Evolutionary conservation across 441 rosid genomes (phyloP).

Genomic region (Gossypium lobatum): DNA sequence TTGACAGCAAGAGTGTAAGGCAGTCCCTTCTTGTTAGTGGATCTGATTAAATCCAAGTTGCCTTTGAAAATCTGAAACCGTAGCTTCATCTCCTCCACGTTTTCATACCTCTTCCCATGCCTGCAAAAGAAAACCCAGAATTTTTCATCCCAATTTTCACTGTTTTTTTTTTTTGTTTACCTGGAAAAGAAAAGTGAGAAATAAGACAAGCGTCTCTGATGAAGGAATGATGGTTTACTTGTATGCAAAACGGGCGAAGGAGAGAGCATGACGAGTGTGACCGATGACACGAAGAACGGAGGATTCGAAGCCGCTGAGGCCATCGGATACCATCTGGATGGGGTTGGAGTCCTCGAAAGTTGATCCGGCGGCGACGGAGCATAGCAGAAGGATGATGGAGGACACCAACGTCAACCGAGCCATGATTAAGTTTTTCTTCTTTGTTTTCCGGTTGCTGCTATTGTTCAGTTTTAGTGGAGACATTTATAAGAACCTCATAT

Average conservation of each 20-base stretch:
- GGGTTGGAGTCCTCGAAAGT: slow-evolving; percentile 21
- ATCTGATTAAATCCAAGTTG: slow-evolving; percentile 68
- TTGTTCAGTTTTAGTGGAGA: neutral
- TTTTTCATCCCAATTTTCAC: neutral
- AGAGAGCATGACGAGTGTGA: slow-evolving; percentile 49
- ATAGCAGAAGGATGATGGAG: slow-evolving; percentile 15
- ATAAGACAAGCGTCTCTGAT: neutral
- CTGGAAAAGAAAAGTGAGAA: neutral
- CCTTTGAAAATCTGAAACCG: slow-evolving; percentile 67
- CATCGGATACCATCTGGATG: slow-evolving; percentile 61
- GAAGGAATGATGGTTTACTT: slow-evolving; percentile 30
- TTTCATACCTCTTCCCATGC: slow-evolving; percentile 63
- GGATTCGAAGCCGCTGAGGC: slow-evolving; percentile 52
- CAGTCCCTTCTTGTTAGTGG: slow-evolving; percentile 55
- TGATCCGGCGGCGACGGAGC: slow-evolving; percentile 13
- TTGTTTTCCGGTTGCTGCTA: neutral
- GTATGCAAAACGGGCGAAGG: slow-evolving; percentile 77
- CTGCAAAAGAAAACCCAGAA: slow-evolving; percentile 21
- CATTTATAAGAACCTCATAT: neutral
- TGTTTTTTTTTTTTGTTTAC: neutral
- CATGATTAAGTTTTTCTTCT: neutral
- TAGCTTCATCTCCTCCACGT: slow-evolving; percentile 58
- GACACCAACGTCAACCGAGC: slow-evolving; percentile 10
- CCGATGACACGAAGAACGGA: slow-evolving; percentile 62
- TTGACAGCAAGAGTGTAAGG: slow-evolving; percentile 65